These are phyloP conservation scores for Zygotorulaspora florentina DNA, from an alignment of 805 yeast genomes.

Conservation along the genomic window DNA sequence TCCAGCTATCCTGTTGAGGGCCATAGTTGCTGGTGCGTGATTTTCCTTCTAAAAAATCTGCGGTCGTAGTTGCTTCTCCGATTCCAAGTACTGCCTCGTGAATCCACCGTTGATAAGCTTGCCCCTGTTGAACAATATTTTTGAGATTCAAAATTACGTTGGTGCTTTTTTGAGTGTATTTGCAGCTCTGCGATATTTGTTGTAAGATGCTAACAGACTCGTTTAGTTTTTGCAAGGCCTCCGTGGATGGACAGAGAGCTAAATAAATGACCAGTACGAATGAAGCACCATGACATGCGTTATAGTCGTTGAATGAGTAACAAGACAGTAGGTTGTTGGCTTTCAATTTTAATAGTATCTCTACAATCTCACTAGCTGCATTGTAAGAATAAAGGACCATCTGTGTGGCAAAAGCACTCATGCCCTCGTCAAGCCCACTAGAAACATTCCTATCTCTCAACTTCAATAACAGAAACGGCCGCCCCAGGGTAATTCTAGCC, in stretches of 20 bases:
- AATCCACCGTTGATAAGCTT: constrained; percentile 10
- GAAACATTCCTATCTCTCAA: constrained; percentile 8
- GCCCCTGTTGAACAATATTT: constrained; percentile 9
- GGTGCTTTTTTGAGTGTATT: constrained; percentile 9
- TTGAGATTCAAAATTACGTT: constrained; percentile 7
- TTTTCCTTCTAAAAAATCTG: background rate
- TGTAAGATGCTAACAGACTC: constrained; percentile 7
- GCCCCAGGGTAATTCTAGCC: constrained; percentile 9
- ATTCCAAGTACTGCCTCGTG: constrained; percentile 9
- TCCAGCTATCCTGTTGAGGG: constrained; percentile 6
- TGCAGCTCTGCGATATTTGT: constrained; percentile 10
- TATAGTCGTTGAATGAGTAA: constrained; percentile 10
- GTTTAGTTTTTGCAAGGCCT: constrained; percentile 8
- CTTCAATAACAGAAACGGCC: constrained; percentile 10
- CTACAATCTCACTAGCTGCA: constrained; percentile 11
- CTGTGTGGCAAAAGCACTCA: constrained; percentile 8
- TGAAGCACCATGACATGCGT: constrained; percentile 10
- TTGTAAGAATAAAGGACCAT: constrained; percentile 8
- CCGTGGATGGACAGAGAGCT: constrained; percentile 11
- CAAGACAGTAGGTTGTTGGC: constrained; percentile 9
- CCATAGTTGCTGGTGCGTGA: background rate
- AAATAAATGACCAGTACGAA: constrained; percentile 8
- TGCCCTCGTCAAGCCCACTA: constrained; percentile 5
- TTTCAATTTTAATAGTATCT: constrained; percentile 5
- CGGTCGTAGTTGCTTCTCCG: constrained; percentile 3